These are phyloP conservation scores for Erodium trifolium DNA, from an alignment of 441 rosid species.

Conservation along the genomic window DNA sequence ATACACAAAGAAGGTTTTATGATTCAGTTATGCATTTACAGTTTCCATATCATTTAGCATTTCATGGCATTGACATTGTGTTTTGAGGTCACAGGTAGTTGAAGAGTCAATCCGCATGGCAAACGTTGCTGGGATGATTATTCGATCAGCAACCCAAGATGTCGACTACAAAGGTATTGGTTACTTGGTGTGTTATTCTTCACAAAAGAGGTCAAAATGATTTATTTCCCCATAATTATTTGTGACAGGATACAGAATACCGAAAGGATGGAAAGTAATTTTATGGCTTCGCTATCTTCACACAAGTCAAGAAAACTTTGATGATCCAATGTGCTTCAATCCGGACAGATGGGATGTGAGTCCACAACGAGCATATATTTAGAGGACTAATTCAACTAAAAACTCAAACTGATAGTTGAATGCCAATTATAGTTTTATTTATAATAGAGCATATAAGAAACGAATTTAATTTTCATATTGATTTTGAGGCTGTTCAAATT, in stretches of 20 bases:
- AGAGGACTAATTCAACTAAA: too few species aligned
- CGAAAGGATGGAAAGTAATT: conserved; percentile 37
- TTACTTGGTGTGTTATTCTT: too few species aligned
- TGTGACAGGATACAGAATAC: conserved; percentile 30
- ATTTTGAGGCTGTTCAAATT: background rate
- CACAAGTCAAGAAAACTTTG: conserved; percentile 29
- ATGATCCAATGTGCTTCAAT: conserved; percentile 34
- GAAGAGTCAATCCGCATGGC: conserved; percentile 39
- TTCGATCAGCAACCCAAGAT: conserved; percentile 26
- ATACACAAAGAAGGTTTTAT: conserved; percentile 26
- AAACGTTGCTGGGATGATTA: conserved; percentile 18
- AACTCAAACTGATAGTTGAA: too few species aligned
- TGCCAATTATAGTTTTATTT: too few species aligned
- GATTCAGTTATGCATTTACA: background rate
- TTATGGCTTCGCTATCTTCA: conserved; percentile 27
- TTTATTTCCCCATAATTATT: too few species aligned
- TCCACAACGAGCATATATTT: too few species aligned
- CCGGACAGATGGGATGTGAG: conserved; percentile 39
- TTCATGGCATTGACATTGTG: background rate
- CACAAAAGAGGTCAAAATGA: too few species aligned
- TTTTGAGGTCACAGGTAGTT: conserved; percentile 22
- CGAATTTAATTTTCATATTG: too few species aligned
- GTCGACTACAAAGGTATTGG: conserved; percentile 31
- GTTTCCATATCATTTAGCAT: too few species aligned
- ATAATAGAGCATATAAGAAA: too few species aligned